These are phyloP conservation scores for Talaromyces sp. DNA, from an alignment of 2,329 filamentous ascomycete species.

Conservation along the genomic window DNA sequence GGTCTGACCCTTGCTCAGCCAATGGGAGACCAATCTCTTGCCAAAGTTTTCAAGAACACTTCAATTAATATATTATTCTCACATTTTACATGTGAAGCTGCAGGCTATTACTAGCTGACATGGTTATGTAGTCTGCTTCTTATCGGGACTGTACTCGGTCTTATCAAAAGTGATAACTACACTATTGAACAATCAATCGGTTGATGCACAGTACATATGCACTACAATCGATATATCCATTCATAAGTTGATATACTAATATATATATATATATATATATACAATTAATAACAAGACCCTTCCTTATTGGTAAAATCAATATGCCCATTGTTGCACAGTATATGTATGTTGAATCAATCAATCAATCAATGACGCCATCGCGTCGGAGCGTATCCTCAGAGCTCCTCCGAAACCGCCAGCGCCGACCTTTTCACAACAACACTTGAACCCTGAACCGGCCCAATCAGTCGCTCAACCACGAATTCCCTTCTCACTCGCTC, in stretches of 20 bases:
- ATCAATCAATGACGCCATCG: background rate
- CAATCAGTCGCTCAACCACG: background rate
- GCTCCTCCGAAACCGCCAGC: background rate
- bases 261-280: background rate
- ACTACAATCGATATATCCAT: background rate
- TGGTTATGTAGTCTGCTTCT: background rate
- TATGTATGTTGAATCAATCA: too few relatives aligned
- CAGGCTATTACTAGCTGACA: too few relatives aligned
- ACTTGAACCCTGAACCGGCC: background rate
- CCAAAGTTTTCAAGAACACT: background rate
- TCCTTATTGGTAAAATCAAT: too few relatives aligned
- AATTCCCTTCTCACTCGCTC: background rate
- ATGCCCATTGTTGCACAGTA: too few relatives aligned
- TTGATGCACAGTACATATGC: too few relatives aligned
- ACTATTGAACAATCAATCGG: background rate
- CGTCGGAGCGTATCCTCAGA: background rate
- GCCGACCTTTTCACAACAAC: background rate
- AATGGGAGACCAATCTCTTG: background rate
- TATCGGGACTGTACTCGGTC: background rate
- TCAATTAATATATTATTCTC: background rate
- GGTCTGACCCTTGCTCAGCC: background rate
- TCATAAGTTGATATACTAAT: background rate
- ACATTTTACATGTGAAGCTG: too few relatives aligned
- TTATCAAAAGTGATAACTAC: too few relatives aligned
- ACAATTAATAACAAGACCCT: too few relatives aligned